Evolutionary conservation across 768 basidiomycete species (phyloP).

Genomic region (Agaricus bisporus): DNA sequence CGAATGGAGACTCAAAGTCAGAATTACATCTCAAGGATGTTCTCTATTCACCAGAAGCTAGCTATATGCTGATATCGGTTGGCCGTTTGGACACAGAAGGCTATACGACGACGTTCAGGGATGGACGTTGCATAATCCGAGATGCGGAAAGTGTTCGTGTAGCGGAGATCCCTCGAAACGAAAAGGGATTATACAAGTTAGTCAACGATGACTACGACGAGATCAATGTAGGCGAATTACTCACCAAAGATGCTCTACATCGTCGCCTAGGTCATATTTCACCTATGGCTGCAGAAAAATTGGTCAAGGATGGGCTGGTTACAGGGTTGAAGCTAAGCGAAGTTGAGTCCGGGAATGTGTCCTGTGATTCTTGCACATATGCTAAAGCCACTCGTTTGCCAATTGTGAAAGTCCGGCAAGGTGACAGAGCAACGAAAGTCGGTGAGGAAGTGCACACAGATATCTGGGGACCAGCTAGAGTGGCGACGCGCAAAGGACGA

Average conservation of each 20-base stretch:
- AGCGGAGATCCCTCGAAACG: slow-evolving; percentile 14
- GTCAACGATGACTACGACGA: background rate
- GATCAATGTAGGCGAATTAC: slow-evolving; percentile 6
- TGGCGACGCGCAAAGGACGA: slow-evolving; percentile 13
- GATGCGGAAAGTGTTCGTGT: slow-evolving; percentile 14
- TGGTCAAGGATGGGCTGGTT: slow-evolving; percentile 23
- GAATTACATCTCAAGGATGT: slow-evolving; percentile 25
- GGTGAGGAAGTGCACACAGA: slow-evolving; percentile 24
- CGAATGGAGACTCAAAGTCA: slow-evolving; percentile 17
- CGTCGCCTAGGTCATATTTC: background rate
- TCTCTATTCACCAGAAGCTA: slow-evolving; percentile 30
- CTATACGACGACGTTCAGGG: background rate
- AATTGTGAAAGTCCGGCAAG: slow-evolving; percentile 19
- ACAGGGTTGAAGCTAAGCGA: slow-evolving; percentile 22
- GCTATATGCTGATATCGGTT: slow-evolving; percentile 24
- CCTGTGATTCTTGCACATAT: slow-evolving; percentile 3
- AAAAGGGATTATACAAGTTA: background rate
- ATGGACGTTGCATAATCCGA: slow-evolving; percentile 16
- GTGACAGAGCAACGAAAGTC: slow-evolving; percentile 17
- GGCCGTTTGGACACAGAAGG: background rate
- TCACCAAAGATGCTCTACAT: too few relatives aligned
- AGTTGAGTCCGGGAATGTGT: slow-evolving; percentile 12
- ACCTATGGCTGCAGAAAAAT: background rate
- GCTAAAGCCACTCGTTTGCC: slow-evolving; percentile 30
- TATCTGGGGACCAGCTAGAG: slow-evolving; percentile 31